Base-by-base conservation (phyloP, 257 asterid species). In the Paraleonurus japonicus region DNA sequence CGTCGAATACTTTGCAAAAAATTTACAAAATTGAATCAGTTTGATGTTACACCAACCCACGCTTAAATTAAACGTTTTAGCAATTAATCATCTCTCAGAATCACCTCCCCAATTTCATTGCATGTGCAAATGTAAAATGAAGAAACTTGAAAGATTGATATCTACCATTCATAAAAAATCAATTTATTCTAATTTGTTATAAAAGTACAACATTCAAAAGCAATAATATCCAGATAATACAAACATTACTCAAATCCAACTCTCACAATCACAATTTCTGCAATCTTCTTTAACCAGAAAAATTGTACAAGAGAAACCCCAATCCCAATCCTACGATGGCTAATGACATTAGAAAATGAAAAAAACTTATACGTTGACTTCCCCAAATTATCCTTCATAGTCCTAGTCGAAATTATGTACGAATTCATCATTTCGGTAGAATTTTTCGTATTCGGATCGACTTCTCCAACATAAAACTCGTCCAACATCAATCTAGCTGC, bases 401-500 rank as follows among this genome's bases (percentile, higher is more conserved):
- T 73, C 35, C 12, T 16, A 11, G 58, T 12, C 2, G 32, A 61
- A 6, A 70, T 48, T 5, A 59, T 9, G 16, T 65, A 11, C 0
- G 65, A 7, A 35, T 54, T 13, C 7, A 12, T 13, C 13, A 22
- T 3, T 15, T 54, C 32, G 2, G 50, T 12, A 5, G 60, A n/a
- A 13, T 37, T 73, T 26, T 54, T 70, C 51, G 77, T 74, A 30
- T 76, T 69, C 0, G 85, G 74, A 74, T 86, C 88, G 4, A 84
- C 69, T 79, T 90, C 97, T 33, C 93, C 92, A 0, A 82, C 77
- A 43, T 83, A 90, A 76, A 82, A 90, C 61, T 90, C 97, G 20
- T 90, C 97, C 55, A 90, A 71, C 95, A 90, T 90, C 69, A 90
- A 67, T 72, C 94, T 79, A 19, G 97, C 96, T 1, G 92, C 87